phyloP scores from a whole-genome alignment of 345 rosid species.

The Passiflora organensis region DNA sequence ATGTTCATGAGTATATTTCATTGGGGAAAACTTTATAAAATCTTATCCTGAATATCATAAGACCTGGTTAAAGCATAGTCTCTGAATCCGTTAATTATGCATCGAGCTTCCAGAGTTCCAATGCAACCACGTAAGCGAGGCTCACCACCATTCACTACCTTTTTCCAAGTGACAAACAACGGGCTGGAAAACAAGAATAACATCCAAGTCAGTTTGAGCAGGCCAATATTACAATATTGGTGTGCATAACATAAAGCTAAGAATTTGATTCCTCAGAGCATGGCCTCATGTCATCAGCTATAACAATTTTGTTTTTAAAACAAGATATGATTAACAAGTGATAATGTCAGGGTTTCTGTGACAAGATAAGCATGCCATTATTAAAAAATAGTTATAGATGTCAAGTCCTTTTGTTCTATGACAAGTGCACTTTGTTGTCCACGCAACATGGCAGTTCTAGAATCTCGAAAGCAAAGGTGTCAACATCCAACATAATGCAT shows the following conservation, averaged over 20 bases:
- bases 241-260: not conserved
- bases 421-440: not conserved
- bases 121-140: constrained; percentile 98
- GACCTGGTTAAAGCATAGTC: constrained; percentile 97
- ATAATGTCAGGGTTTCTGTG: not conserved
- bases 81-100: constrained; percentile 73
- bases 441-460: not conserved
- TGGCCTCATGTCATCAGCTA: not conserved
- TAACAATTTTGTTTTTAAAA: too few relatives aligned
- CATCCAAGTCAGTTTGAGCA: constrained; percentile 5
- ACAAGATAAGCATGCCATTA: not conserved
- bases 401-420: not conserved
- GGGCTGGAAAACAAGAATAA: constrained; percentile 46
- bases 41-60: constrained; percentile 3
- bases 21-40: too few relatives aligned
- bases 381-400: not conserved
- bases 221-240: not conserved
- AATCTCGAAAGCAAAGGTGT: not conserved
- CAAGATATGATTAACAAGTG: too few relatives aligned
- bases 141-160: constrained; percentile 76
- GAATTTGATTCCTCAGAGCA: not conserved
- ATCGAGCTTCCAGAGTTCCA: constrained; percentile 87
- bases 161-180: constrained; percentile 97
- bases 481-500: not conserved
- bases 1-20: too few relatives aligned